phyloP scores from a whole-genome alignment of 768 basidiomycete species.

The Melanogaster broomeanus region DNA sequence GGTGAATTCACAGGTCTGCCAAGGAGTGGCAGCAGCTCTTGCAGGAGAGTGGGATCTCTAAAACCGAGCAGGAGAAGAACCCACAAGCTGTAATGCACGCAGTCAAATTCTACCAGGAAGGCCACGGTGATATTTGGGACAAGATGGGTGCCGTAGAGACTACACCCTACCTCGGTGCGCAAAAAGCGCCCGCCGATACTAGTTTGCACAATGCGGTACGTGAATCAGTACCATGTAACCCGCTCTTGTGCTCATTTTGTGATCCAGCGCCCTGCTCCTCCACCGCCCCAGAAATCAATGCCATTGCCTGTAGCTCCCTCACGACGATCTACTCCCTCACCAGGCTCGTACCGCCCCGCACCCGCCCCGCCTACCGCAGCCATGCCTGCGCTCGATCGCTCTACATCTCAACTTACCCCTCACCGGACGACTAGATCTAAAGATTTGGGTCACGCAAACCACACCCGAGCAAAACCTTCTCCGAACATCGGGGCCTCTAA shows the following conservation, averaged over 20 bases:
- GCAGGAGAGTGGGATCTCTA: slow-evolving; percentile 93
- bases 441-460: slow-evolving; percentile 62
- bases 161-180: slow-evolving; percentile 16
- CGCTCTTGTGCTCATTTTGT: not conserved
- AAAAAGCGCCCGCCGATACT: slow-evolving; percentile 43
- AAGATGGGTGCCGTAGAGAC: slow-evolving; percentile 68
- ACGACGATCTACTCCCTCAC: slow-evolving; percentile 37
- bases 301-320: slow-evolving; percentile 30
- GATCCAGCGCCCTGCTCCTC: slow-evolving; percentile 39
- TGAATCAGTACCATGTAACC: slow-evolving; percentile 1
- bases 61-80: slow-evolving; percentile 94
- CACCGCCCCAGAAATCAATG: slow-evolving; percentile 42
- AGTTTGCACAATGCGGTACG: slow-evolving; percentile 59
- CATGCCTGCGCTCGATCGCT: slow-evolving; percentile 78
- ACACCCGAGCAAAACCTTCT: slow-evolving; percentile 64
- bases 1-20: slow-evolving; percentile 98
- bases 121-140: slow-evolving; percentile 80
- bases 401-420: slow-evolving; percentile 81
- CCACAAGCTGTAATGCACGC: slow-evolving; percentile 98
- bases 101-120: slow-evolving; percentile 97
- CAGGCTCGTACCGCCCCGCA: slow-evolving; percentile 65
- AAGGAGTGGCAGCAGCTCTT: slow-evolving; percentile 99
- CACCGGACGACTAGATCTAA: slow-evolving; percentile 48
- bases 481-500: slow-evolving; percentile 37
- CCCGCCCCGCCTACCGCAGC: slow-evolving; percentile 70